Evolutionary conservation across 2,329 filamentous ascomycete genomes (phyloP).

Genomic region (Spiromastix sp.): DNA sequence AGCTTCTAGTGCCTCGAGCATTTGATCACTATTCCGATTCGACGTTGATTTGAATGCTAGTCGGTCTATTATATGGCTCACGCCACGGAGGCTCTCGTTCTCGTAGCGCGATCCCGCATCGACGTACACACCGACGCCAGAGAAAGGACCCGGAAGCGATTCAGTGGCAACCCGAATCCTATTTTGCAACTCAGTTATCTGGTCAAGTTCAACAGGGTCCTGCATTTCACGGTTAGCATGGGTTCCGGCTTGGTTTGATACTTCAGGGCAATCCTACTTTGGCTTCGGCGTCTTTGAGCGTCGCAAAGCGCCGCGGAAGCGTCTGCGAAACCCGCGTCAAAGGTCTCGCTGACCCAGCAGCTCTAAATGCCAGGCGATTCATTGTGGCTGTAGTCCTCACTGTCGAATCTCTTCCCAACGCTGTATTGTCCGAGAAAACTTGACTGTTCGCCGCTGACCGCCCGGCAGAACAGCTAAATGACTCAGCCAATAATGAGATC

Average conservation of each 20-base stretch:
- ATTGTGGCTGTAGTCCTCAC: constrained; percentile 14
- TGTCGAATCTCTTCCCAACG: no score
- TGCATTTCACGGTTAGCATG: constrained; percentile 21
- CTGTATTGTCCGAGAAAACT: no score
- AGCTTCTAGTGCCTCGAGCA: constrained; percentile 78
- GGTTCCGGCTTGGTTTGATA: background rate
- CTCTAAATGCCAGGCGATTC: constrained; percentile 32
- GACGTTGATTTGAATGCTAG: constrained; percentile 86
- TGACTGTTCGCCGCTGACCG: no score
- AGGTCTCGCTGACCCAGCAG: constrained; percentile 28
- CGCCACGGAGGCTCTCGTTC: constrained; percentile 70
- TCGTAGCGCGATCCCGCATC: constrained; percentile 94
- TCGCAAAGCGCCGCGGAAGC: constrained; percentile 27
- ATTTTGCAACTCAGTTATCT: constrained; percentile 81
- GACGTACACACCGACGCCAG: constrained; percentile 89
- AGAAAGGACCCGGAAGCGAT: constrained; percentile 86
- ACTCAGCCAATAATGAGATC: no score
- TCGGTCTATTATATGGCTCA: constrained; percentile 92
- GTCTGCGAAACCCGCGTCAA: constrained; percentile 23
- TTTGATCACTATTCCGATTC: constrained; percentile 62
- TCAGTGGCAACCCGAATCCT: constrained; percentile 91
- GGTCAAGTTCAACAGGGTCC: constrained; percentile 79
- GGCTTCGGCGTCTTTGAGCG: constrained; percentile 19
- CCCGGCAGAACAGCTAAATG: no score
- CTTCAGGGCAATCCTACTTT: constrained; percentile 20